Base-by-base conservation (phyloP, 257 asterid species). In the Petrea volubilis region DNA sequence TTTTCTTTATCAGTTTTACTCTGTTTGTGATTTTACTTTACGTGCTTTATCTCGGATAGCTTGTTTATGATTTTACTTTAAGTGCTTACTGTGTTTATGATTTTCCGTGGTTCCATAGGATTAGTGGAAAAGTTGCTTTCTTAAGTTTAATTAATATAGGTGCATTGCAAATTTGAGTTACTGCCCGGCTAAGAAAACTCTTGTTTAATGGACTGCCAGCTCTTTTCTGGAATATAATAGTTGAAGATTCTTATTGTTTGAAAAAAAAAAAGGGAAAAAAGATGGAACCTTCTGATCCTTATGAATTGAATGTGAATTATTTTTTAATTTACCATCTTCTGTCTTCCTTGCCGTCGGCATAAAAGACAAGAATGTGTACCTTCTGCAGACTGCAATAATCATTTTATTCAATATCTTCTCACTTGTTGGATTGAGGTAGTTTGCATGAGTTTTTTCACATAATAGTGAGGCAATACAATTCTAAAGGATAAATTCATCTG, bases 141-240 rank as follows among this genome's bases (percentile, higher is more conserved):
- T n/a, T 15, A 29, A 40, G 25, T 28, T 55, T 23, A 41, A 25
- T 0, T 14, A n/a, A n/a, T n/a, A 2, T 58, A 57, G 34, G 15
- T 66, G 25, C 62, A 56, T 58, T 56, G 52, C 51, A 55, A 33
- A 31, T 70, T 50, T 25, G 53, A 55, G 72, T 51, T 57, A 61
- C 71, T 29, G 51, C 9, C 41, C 40, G 70, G 31, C 44, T 4
- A 28, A 4, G 49, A 7, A n/a, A 49, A 13, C 41, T 52, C 76
- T 11, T 4, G n/a, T 44, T 43, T 28, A 50, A 25, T 27, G 36
- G 36, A 66, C 3, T 33, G n/a, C 13, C n/a, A 47, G 55, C 58
- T 31, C 34, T 21, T 55, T 64, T 34, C 23, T 2, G 11, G 17
- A 36, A 28, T 31, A 18, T 20, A 12, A 31, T 31, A 46, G 25